A percentile compares a stretch with the other conserved stretches of the same genome.
phyloP scores from a whole-genome alignment of 345 rosid species.

The Salix brachista region DNA sequence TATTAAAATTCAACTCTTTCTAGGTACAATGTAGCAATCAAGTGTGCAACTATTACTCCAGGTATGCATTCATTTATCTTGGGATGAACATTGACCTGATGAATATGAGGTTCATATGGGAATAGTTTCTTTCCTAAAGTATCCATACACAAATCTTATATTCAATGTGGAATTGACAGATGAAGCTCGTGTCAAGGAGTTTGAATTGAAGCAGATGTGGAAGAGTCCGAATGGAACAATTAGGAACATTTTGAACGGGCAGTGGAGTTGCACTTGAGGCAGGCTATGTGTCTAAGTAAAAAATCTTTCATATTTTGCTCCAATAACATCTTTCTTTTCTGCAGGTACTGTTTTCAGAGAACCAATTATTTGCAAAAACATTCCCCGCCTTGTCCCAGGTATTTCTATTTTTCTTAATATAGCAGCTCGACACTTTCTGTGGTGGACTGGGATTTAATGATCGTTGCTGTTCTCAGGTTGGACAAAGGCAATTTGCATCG shows the following conservation, averaged over 20 bases:
- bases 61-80: neutral
- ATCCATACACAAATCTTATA: slow-evolving; percentile 1
- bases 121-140: neutral
- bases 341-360: slow-evolving; percentile 96
- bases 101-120: neutral
- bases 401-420: slow-evolving; percentile 3
- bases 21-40: slow-evolving; percentile 23
- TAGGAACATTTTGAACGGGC: slow-evolving; percentile 91
- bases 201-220: slow-evolving; percentile 91
- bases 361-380: slow-evolving; percentile 92
- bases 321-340: neutral
- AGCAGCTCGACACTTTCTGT: neutral
- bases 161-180: slow-evolving; percentile 41
- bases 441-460: neutral
- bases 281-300: neutral
- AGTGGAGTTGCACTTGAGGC: slow-evolving; percentile 16
- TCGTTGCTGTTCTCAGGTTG: slow-evolving; percentile 48
- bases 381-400: slow-evolving; percentile 91
- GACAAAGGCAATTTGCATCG: slow-evolving; percentile 97
- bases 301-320: neutral
- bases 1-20: neutral
- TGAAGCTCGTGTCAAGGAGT: slow-evolving; percentile 88
- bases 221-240: slow-evolving; percentile 95
- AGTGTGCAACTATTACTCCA: slow-evolving; percentile 25
- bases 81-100: neutral